These are phyloP conservation scores for Balakata baccata DNA, from an alignment of 345 rosid genomes.

Conservation along the genomic window DNA sequence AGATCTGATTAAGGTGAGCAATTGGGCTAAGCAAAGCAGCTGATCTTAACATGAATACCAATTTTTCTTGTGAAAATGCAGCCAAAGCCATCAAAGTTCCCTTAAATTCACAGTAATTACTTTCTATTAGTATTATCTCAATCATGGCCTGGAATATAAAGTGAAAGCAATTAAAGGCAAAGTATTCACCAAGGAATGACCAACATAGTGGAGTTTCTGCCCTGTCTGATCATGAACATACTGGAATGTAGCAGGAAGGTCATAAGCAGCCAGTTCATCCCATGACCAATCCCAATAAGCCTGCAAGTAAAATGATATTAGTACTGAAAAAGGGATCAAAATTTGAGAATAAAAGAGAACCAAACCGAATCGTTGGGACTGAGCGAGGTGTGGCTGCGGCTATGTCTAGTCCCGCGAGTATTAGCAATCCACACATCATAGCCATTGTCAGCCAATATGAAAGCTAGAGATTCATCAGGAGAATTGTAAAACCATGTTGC, in stretches of 20 bases:
- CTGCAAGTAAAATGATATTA: slow-evolving; percentile 14
- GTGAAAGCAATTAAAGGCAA: no score
- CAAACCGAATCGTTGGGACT: slow-evolving; percentile 28
- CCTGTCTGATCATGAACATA: slow-evolving; percentile 29
- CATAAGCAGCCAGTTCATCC: slow-evolving; percentile 31
- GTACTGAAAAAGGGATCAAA: neutral
- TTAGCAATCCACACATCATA: slow-evolving; percentile 47
- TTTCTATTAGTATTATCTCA: neutral
- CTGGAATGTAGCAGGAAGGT: slow-evolving; percentile 25
- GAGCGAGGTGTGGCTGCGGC: slow-evolving; percentile 36
- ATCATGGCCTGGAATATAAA: no score
- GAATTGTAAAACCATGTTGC: slow-evolving; percentile 33
- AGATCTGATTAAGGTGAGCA: slow-evolving; percentile 36
- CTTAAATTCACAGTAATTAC: slow-evolving; percentile 15
- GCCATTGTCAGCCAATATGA: slow-evolving; percentile 40
- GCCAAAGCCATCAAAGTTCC: slow-evolving; percentile 47
- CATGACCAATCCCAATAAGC: slow-evolving; percentile 37
- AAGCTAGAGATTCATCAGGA: slow-evolving; percentile 35
- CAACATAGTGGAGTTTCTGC: slow-evolving; percentile 33
- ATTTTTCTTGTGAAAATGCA: slow-evolving; percentile 35
- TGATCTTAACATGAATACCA: slow-evolving; percentile 31
- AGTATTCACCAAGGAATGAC: slow-evolving; percentile 24
- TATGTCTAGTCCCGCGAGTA: slow-evolving; percentile 38
- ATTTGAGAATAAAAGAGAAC: neutral
- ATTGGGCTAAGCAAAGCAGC: slow-evolving; percentile 46